Evolutionary conservation across 495 filamentous ascomycete genomes (phyloP).

Genomic region (Penicillium robsamsonii): DNA sequence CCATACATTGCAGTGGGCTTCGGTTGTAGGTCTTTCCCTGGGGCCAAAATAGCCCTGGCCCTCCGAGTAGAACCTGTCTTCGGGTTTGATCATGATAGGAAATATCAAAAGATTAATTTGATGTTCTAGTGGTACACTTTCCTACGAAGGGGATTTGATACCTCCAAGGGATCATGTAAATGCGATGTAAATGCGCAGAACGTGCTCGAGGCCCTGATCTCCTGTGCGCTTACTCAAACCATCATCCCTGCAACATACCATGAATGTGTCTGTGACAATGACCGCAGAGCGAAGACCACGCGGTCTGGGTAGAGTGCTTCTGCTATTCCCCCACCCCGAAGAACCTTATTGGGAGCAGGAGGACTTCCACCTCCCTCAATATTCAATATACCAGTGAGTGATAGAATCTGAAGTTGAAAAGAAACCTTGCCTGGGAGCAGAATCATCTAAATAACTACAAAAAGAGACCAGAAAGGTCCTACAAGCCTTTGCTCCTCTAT

Average conservation of each 20-base stretch:
- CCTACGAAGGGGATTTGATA: background rate
- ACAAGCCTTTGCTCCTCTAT: too few species aligned
- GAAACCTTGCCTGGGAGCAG: too few species aligned
- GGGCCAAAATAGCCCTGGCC: conserved; percentile 20
- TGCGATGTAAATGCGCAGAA: background rate
- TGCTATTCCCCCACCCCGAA: too few species aligned
- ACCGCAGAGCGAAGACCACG: too few species aligned
- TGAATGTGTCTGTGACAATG: background rate
- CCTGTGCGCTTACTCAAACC: background rate
- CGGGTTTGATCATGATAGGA: conserved; percentile 9
- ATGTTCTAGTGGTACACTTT: background rate
- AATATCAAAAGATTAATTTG: background rate
- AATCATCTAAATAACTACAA: too few species aligned
- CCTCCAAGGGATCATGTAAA: background rate
- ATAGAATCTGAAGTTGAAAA: too few species aligned
- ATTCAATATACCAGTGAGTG: too few species aligned
- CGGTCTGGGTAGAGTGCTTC: too few species aligned
- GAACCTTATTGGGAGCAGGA: too few species aligned
- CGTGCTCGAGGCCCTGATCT: background rate
- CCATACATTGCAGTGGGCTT: conserved; percentile 24
- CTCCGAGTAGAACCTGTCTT: conserved; percentile 20
- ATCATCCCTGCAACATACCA: background rate
- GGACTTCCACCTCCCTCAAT: too few species aligned
- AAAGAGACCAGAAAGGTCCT: too few species aligned
- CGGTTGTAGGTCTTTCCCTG: conserved; percentile 11